Base-by-base conservation (phyloP, 2,329 filamentous ascomycete genomes). In the Aureobasidium sp. region DNA sequence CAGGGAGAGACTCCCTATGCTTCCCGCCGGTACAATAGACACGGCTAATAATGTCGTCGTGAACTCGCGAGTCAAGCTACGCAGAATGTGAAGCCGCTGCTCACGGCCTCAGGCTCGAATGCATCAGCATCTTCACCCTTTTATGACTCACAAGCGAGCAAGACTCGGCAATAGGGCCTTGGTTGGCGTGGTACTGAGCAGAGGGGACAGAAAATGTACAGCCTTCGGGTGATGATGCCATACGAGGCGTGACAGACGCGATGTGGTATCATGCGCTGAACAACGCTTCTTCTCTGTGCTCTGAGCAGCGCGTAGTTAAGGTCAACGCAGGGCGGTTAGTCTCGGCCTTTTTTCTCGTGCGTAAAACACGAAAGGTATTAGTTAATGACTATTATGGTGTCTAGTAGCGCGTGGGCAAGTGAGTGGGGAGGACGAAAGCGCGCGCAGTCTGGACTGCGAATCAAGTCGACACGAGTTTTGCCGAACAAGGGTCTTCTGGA, bases 361-460 rank as follows among this genome's bases (percentile, higher is more conserved):
- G 47, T 50, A 50, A 20, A 27, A n/a, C 23, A 17, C 17, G 34
- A 4, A 36, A 37, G 34, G 3, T 15, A 15, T 37, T 37, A 37
- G 34, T 37, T 10, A 34, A 10, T 9, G 12, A 10, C 34, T 34
- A 15, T 9, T 12, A 51, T 13, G 15, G 37, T 3, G 8, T 5
- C 8, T 8, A n/a, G 39, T 20, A 42, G 39, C 34, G 27, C 23
- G 20, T 13, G 36, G 23, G n/a, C 27, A 8, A 41, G 20, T 23
- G 36, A 5, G 15, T 17, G 51, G 51, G 36, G 23, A 42, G 29
- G 29, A 42, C 51, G 26, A 42, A 42, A 42, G 9, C 10, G 41
- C 41, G 41, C 20, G 41, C 51, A 55, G 51, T 55, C 51, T 42
- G 37, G 51, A 55, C 51, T 52, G 48, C 51, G 37, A 55, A 55